These are phyloP conservation scores for Escallonia herrerae DNA, from an alignment of 129 eudicot genomes.

Conservation along the genomic window DNA sequence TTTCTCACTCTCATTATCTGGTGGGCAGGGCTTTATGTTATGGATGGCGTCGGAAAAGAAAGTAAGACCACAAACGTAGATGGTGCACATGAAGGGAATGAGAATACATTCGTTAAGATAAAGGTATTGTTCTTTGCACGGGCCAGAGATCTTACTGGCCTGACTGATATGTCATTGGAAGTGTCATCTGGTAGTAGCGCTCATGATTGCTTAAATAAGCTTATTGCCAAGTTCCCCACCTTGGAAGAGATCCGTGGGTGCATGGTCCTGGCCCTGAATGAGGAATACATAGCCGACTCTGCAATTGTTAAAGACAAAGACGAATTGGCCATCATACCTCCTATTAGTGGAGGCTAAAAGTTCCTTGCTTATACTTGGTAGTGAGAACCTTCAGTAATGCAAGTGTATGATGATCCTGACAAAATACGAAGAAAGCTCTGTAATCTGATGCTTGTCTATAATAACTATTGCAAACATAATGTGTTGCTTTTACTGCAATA, in stretches of 20 bases:
- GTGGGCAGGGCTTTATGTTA: too few relatives aligned
- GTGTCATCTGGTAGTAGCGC: constrained; percentile 71
- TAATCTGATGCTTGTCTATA: too few relatives aligned
- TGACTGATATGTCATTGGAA: constrained; percentile 53
- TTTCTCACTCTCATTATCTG: too few relatives aligned
- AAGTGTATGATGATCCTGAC: too few relatives aligned
- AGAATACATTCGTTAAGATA: constrained; percentile 26
- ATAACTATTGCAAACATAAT: too few relatives aligned
- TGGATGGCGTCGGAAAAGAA: not conserved
- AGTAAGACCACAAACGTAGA: not conserved
- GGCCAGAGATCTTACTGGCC: constrained; percentile 88
- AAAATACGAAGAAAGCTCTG: too few relatives aligned
- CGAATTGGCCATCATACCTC: constrained; percentile 96
- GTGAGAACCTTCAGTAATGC: too few relatives aligned
- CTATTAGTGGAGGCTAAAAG: constrained; percentile 80
- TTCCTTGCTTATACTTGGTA: too few relatives aligned
- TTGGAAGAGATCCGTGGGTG: constrained; percentile 80
- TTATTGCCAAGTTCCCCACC: constrained; percentile 52
- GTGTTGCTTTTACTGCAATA: too few relatives aligned
- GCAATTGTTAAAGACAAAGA: constrained; percentile 62
- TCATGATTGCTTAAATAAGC: constrained; percentile 60
- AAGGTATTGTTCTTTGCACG: constrained; percentile 88
- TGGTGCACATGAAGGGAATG: constrained; percentile 15
- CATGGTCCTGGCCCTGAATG: constrained; percentile 82
- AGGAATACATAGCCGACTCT: constrained; percentile 75